Conservation (phyloP, 2,329 filamentous ascomycete genomes). For the Trichocomaceae sp. region DNA sequence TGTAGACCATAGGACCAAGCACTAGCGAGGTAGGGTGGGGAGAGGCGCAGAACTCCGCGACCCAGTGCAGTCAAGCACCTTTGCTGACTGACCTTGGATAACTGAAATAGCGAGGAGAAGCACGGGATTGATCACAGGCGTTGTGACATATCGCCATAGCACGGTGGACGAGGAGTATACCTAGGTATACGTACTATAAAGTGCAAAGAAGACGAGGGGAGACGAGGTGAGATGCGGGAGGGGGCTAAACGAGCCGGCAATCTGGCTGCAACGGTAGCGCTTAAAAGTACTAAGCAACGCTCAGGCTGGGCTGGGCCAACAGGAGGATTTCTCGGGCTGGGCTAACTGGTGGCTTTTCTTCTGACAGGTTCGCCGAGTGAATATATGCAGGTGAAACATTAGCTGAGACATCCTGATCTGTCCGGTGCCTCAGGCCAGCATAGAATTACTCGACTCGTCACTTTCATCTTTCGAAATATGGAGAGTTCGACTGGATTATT, state of each 20-base stretch:
- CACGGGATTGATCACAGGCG: slow-evolving; percentile 5
- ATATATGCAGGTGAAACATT: too few species aligned
- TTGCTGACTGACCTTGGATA: background rate
- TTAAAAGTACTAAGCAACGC: too few species aligned
- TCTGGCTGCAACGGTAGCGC: slow-evolving; percentile 9
- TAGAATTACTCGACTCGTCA: background rate
- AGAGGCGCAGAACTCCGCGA: background rate
- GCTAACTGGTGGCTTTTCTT: background rate
- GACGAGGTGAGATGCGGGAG: background rate
- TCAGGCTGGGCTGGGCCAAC: background rate
- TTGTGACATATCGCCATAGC: background rate
- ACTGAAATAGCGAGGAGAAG: background rate
- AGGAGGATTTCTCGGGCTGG: too few species aligned
- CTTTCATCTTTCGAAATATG: too few species aligned
- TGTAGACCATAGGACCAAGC: too few species aligned
- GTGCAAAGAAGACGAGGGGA: background rate
- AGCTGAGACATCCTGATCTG: background rate
- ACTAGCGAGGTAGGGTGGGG: background rate
- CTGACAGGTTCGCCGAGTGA: too few species aligned
- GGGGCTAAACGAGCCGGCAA: slow-evolving; percentile 2
- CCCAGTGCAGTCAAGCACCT: background rate
- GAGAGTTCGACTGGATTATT: too few species aligned
- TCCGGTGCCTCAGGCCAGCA: background rate
- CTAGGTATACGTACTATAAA: too few species aligned
- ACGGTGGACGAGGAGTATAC: background rate